Conservation (phyloP, 2,329 filamentous ascomycete genomes). For the Sarocladium kiliense region DNA sequence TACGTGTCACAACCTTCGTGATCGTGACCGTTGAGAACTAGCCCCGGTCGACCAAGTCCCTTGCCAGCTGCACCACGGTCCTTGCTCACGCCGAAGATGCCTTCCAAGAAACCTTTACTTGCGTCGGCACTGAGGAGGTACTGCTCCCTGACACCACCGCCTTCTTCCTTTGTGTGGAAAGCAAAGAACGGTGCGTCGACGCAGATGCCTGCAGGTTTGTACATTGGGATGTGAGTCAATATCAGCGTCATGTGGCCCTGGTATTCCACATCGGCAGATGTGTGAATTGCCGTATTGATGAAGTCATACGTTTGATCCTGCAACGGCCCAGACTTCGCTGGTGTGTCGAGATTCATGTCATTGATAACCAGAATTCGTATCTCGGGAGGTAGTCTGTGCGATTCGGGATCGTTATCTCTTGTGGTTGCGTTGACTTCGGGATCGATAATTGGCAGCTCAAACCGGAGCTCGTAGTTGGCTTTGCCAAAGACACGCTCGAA, state of each 20-base stretch:
- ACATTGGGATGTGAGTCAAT: constrained; percentile 85
- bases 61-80: constrained; percentile 50
- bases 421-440: constrained; percentile 33
- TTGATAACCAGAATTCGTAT: constrained; percentile 84
- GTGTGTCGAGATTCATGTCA: constrained; percentile 88
- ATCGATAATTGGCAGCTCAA: constrained; percentile 47
- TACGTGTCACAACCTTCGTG: constrained; percentile 90
- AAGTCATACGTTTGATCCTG: constrained; percentile 76
- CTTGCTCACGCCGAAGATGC: constrained; percentile 73
- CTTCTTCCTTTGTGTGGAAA: constrained; percentile 62
- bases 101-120: constrained; percentile 72
- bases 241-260: constrained; percentile 71
- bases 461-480: constrained; percentile 85
- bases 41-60: constrained; percentile 65
- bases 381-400: constrained; percentile 53
- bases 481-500: constrained; percentile 85
- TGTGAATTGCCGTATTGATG: constrained; percentile 62
- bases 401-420: constrained; percentile 35
- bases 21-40: constrained; percentile 90
- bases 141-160: constrained; percentile 79
- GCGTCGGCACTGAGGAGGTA: constrained; percentile 76
- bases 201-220: constrained; percentile 78
- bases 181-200: constrained; percentile 79
- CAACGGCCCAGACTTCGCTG: constrained; percentile 60
- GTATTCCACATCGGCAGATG: constrained; percentile 55